These are phyloP conservation scores for Nicotiana noctiflora DNA, from an alignment of 257 asterid genomes.

Conservation along the genomic window DNA sequence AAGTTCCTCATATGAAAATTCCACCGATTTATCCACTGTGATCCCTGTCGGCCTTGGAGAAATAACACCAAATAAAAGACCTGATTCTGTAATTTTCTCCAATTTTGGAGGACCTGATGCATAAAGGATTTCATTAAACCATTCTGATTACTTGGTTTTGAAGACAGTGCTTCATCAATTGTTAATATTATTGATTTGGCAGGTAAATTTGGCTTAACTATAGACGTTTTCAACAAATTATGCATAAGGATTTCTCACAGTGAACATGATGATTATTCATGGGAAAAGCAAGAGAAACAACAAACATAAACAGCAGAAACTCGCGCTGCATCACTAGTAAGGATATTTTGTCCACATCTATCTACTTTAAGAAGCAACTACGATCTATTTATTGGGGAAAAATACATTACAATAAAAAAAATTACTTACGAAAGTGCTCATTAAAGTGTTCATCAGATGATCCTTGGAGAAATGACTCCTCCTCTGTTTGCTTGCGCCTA, in stretches of 20 bases:
- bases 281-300: not conserved
- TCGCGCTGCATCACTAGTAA: not conserved
- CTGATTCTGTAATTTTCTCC: constrained; percentile 35
- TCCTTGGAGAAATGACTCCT: constrained; percentile 21
- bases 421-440: constrained; percentile 5
- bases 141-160: not conserved
- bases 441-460: constrained; percentile 18
- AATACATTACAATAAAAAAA: not conserved
- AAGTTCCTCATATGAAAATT: constrained; percentile 65
- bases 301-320: not conserved
- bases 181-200: not conserved
- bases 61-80: constrained; percentile 24
- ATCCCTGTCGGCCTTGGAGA: constrained; percentile 55
- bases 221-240: not conserved
- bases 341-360: not conserved
- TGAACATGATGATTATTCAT: constrained; percentile 14
- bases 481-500: constrained; percentile 27
- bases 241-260: constrained; percentile 21
- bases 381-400: not conserved
- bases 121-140: constrained; percentile 4
- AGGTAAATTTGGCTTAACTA: not conserved
- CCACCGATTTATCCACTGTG: constrained; percentile 81
- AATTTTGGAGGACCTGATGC: constrained; percentile 25
- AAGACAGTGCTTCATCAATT: not conserved
- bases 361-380: not conserved